These are phyloP conservation scores for Penicillium sp. DNA, from an alignment of 2,329 filamentous ascomycete species.

Conservation along the genomic window DNA sequence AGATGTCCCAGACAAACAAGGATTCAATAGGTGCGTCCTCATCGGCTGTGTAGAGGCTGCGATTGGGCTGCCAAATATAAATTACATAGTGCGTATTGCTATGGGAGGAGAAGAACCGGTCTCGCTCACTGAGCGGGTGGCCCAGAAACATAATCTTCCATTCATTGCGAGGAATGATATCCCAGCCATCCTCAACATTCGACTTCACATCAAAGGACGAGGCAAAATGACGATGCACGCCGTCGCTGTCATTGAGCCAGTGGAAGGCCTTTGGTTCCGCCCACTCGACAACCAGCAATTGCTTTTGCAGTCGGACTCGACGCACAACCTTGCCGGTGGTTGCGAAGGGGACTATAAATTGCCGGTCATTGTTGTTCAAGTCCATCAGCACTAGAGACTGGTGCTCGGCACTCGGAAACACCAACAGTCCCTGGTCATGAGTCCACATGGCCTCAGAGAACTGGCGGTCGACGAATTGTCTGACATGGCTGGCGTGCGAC, in stretches of 20 bases:
- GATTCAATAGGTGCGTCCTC: constrained; percentile 63
- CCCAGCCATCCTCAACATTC: constrained; percentile 40
- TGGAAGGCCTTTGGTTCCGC: constrained; percentile 58
- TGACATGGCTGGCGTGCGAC: constrained; percentile 42
- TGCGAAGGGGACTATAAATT: constrained; percentile 58
- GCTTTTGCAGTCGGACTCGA: constrained; percentile 57
- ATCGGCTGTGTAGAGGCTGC: constrained; percentile 56
- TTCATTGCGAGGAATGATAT: constrained; percentile 58
- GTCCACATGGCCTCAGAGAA: constrained; percentile 57
- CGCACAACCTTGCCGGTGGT: constrained; percentile 56
- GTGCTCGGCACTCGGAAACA: constrained; percentile 52
- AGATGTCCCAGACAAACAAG: constrained; percentile 65
- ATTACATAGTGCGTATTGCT: constrained; percentile 63
- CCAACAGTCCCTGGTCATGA: constrained; percentile 61
- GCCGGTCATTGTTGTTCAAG: constrained; percentile 49
- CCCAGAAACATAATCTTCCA: constrained; percentile 65
- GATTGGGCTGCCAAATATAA: constrained; percentile 65
- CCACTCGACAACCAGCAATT: constrained; percentile 68
- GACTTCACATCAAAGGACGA: constrained; percentile 59
- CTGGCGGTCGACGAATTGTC: constrained; percentile 35
- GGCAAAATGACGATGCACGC: constrained; percentile 62
- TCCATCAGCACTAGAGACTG: constrained; percentile 54
- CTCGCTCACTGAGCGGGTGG: constrained; percentile 57
- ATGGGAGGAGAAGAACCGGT: constrained; percentile 67
- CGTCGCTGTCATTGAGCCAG: constrained; percentile 56